Evolutionary conservation across 148 eudicot species (phyloP), one percentile per base, ranked within the genome.

Genomic region (Nepenthes gracilis): DNA sequence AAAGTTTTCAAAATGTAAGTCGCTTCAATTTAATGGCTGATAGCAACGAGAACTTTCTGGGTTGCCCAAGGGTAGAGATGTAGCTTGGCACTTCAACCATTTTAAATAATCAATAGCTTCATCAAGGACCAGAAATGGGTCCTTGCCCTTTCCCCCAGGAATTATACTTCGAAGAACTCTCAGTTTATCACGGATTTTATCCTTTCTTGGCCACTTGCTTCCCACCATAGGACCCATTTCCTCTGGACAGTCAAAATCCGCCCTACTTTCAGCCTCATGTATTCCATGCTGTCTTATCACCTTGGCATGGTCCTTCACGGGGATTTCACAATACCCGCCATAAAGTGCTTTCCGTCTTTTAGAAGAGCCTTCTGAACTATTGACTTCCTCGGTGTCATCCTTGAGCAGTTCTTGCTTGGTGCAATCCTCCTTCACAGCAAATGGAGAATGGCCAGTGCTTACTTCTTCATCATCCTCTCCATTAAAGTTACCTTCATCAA

Each of bases 71-170:
- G 69, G 76, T 35, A 75, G 58, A 45, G 80, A 53, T 61, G 75
- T 63, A 32, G 78, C 90, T 49, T 85, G 69, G 59, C 51, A 64
- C 76, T 76, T 82, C 76, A 87, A 66, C 43, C 70, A 59, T 64
- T 82, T 84, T 78, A 87, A 67, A 72, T 80, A 78, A 52, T 23
- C 49, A n/a, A 87, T 83, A 32, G 94, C 89, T 67, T 81, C 71
- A 49, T 86, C 95, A 36, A 87, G 77, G 72, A 87, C 71, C 72
- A 68, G 49, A 40, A 84, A 48, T 23, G 95, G 90, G 53, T 84
- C 80, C 47, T 82, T 68, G 75, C 66, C 68, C 65, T 72, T 67
- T 47, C 68, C 51, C 13, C 72, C 82, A 2, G 95, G 95, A 66
- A 87, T 62, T 32, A 87, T 69, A 50, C 62, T 71, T 66, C 80